Base-by-base conservation (phyloP, 2,329 filamentous ascomycete genomes). In the Calonectria naviculata region DNA sequence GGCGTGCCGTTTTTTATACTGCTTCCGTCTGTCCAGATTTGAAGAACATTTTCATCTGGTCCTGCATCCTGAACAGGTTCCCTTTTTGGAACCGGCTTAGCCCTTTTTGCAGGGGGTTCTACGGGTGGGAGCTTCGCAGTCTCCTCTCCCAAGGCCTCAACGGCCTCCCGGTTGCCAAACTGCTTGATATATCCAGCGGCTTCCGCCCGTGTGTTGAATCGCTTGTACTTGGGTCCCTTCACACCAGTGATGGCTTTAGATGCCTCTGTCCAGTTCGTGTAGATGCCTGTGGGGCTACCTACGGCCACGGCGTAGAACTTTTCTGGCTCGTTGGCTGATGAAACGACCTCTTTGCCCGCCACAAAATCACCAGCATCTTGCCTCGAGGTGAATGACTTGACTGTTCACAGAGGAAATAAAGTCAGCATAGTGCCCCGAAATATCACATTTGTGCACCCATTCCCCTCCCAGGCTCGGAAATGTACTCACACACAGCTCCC, bases 361-460 rank as follows among this genome's bases (percentile, higher is more conserved):
- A 94, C 87, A 80, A 94, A 98, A 2, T 90, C 91, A 78, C 93
- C 89, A n/a, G 96, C 96, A 71, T 98, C 95, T 73, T 92, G 89
- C 70, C 88, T 85, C 0, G 89, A 91, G 12, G 87, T 84, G 80
- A 98, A 98, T 1, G 93, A 94, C 84, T 97, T 96, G 86, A 93
- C 94, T 97, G 71, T 29, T 46, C n/a, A 29, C 28, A 9, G 24
- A 65, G 26, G 44, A 60, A 64, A 44, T 31, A 58, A 58, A 52
- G n/a, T 75, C 70, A 75, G 73, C 47, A 56, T 42, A 42, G 12
- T 68, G 5, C 6, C 26, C 61, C 9, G 19, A 19, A 52, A 46
- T 21, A 36, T 17, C 13, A 47, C 28, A 28, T 21, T 15, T 17
- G 21, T 26, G 31, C 34, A 58, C n/a, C 52, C 19, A 28, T 21